Base-by-base conservation (phyloP, 805 yeast genomes). In the Saccharomyces cerevisiae region DNA sequence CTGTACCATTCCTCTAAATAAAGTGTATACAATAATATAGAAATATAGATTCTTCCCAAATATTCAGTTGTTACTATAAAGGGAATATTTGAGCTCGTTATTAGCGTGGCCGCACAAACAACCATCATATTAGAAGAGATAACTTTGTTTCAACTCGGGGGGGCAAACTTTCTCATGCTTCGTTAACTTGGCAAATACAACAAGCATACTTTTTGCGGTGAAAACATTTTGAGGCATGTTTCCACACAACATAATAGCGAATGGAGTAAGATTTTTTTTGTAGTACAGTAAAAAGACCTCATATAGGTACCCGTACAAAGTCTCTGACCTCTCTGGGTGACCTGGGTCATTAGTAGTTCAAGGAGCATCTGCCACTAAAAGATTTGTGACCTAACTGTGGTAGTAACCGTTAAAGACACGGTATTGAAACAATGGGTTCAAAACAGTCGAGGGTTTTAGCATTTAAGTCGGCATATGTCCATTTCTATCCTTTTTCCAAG, bases 201-300 rank as follows among this genome's bases (percentile, higher is more conserved):
- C 26, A n/a, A 52, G 46, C 52, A 49, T 49, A 4, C 49, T n/a
- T 32, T 49, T 52, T 30, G 49, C n/a, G 6, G 55, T 52, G 13
- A 26, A 41, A 21, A 52, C 55, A 43, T 52, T 52, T 6, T 52
- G 46, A 4, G 55, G 55, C 55, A 52, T 52, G 17, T 52, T 52
- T 13, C 49, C 55, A 14, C 55, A 52, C 9, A 52, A 52, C 55
- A 52, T 52, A 11, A 52, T 46, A n/a, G 55, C 49, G 31, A 52
- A 52, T n/a, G 55, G 52, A 43, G 47, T 28, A 13, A 30, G 52
- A 13, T 52, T 52, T 41, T 41, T 27, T 21, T 52, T 41, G 41
- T 41, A 49, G 28, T 52, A 49, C n/a, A 41, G 21, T 13, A 41
- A 49, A 27, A 52, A 17, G 10, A 52, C 55, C 22, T 52, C 52